phyloP scores from a whole-genome alignment of 495 filamentous ascomycete species.

The Cryomyces minteri region DNA sequence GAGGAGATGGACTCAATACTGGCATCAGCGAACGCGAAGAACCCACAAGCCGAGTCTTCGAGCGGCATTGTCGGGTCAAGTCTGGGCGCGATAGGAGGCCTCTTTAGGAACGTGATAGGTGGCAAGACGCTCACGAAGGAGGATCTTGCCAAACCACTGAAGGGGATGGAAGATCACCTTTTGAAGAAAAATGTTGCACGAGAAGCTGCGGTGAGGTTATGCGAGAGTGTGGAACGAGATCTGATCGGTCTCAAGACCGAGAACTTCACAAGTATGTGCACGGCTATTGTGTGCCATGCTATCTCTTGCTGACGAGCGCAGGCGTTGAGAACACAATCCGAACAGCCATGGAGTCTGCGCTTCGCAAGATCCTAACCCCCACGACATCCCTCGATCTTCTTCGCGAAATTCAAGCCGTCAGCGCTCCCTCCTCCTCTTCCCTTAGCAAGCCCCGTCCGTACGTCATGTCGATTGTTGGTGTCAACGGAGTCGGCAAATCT shows the following conservation, averaged over 20 bases:
- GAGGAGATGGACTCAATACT: slow-evolving; percentile 88
- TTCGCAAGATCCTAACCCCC: slow-evolving; percentile 87
- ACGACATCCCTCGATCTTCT: slow-evolving; percentile 88
- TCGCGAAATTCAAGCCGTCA: slow-evolving; percentile 73
- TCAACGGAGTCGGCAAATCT: slow-evolving; percentile 95
- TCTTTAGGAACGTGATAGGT: slow-evolving; percentile 87
- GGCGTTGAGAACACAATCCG: slow-evolving; percentile 65
- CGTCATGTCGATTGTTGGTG: slow-evolving; percentile 92
- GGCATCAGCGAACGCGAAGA: slow-evolving; percentile 45
- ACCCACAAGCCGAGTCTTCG: slow-evolving; percentile 27
- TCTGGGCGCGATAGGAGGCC: slow-evolving; percentile 58
- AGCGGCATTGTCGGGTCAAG: slow-evolving; percentile 57
- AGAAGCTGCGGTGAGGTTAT: slow-evolving; percentile 81
- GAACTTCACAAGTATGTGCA: slow-evolving; percentile 62
- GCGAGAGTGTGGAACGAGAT: slow-evolving; percentile 77
- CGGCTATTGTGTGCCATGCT: slow-evolving; percentile 1
- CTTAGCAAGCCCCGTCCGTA: slow-evolving; percentile 55
- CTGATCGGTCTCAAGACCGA: slow-evolving; percentile 81
- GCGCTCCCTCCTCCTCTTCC: slow-evolving; percentile 36
- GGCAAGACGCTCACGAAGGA: slow-evolving; percentile 77
- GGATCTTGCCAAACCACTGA: slow-evolving; percentile 79
- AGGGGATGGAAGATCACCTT: slow-evolving; percentile 90
- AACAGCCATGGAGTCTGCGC: slow-evolving; percentile 70
- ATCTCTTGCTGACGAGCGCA: slow-evolving; percentile 6
- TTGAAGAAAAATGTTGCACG: slow-evolving; percentile 91